Evolutionary conservation across 164 flowering plant species (phyloP), one percentile per base, ranked within the genome.

Genomic region (Vitis labrusca): DNA sequence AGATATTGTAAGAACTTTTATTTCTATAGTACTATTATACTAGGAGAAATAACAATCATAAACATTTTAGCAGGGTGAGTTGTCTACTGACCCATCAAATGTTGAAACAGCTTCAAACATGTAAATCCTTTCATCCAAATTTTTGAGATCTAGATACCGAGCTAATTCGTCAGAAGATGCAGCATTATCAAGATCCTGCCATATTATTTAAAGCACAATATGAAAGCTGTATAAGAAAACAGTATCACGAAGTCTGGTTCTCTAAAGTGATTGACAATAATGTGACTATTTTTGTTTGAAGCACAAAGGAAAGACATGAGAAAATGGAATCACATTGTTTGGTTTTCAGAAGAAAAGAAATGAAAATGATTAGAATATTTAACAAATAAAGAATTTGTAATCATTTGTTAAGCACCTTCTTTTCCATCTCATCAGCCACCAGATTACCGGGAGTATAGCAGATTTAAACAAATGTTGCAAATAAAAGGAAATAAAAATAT

Each of bases 71-170:
- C 27, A 23, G 27, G 27, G 27, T 23, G 27, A 65, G 58, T 27
- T 17, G 19, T 59, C 37, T 63, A 66, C 83, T 82, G 69, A 94
- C 99, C 99, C 99, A 70, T 94, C 96, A 82, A 79, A 84, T 37
- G 87, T 93, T 54, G 98, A 94, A 77, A 94, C 92, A 76, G 89
- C 96, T 84, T 87, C 94, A 83, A 85, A 90, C 87, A 92, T 82
- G 82, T 85, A 86, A 13, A 76, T 81, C 74, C 96, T 85, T 81
- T 92, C 97, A 70, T 94, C 97, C 81, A 94, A 78, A 79, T 92
- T 94, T 64, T 94, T 94, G 13, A 92, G 92, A 78, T 92, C 99
- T 60, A 94, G 81, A 78, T 94, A 91, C 50, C 90, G 84, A 52
- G 86, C 87, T n/a, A 94, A 78, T 82, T 94, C 99, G 69, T 91